Evolutionary conservation across 176 grass and related monocot genomes (phyloP), one percentile per base, ranked within the genome.

Genomic region (Dendrocalamus sinicus): DNA sequence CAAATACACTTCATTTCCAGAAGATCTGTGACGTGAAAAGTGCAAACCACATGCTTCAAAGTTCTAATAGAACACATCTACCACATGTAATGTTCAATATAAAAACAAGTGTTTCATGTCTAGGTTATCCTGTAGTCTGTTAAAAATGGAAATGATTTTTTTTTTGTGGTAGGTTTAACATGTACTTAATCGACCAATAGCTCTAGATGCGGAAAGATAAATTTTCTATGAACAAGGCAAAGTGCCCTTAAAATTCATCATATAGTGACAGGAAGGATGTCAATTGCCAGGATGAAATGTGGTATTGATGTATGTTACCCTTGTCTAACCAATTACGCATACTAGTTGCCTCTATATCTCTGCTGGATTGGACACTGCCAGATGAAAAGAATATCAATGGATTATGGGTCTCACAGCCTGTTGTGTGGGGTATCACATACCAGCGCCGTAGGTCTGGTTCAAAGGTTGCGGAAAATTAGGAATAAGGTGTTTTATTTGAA

Each of bases 1-100:
- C 67, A 41, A 62, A 55, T 68, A 76, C 75, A 72, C 75, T 69
- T 62, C 47, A 86, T 41, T 70, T 86, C 74, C 15, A 78, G 75
- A 71, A 79, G 52, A 66, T 48, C 20, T 76, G 15, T 79, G 13
- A 43, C 50, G 12, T 61, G 23, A 63, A 32, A 37, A 79, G 51
- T 60, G 48, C 50, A 43, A 85, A 67, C 61, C 23, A 79, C 52
- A 63, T 72, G 66, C 47, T 86, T 70, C 64, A 10, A 52, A 68
- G 20, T 23, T 41, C 11, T 24, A 16, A 39, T 12, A 23, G 19
- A 75, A 74, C 9, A 35, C 12, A 22, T 28, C 40, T 63, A 47
- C 58, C 57, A 62, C 6, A 78, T 15, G 22, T 1, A 30, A 64
- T 47, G 43, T 48, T 79, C 77, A 66, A 35, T 66, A 50, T 20